Percentiles rank a stretch among this genome's conserved stretches.
These are phyloP conservation scores for Rhynchospora pubera DNA, from an alignment of 176 grass and related monocot genomes.

Conservation along the genomic window DNA sequence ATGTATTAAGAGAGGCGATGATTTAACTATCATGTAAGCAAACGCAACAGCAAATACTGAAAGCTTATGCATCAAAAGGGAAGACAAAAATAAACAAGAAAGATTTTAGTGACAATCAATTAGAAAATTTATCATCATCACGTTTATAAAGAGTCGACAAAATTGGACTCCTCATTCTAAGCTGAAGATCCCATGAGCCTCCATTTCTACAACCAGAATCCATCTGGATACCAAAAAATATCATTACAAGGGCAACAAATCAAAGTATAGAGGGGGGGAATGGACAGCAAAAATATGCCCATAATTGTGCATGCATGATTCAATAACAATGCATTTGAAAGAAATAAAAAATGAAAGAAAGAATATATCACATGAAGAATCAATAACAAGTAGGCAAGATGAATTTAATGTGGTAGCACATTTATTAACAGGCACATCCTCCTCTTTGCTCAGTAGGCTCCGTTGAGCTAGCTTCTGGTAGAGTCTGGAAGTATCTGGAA, in stretches of 20 bases:
- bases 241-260: constrained; percentile 4
- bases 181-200: background rate
- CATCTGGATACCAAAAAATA: constrained; percentile 14
- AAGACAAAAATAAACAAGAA: background rate
- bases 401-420: constrained; percentile 15
- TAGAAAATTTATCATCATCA: background rate
- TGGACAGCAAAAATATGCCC: constrained; percentile 24
- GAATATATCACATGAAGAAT: constrained; percentile 21
- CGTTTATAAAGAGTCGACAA: background rate
- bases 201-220: constrained; percentile 14
- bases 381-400: background rate
- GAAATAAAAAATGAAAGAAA: background rate
- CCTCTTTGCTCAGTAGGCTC: constrained; percentile 36
- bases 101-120: background rate
- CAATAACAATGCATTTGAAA: constrained; percentile 13
- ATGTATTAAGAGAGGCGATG: background rate
- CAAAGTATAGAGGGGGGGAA: background rate
- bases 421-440: constrained; percentile 71
- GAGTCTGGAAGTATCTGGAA: constrained; percentile 65
- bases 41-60: background rate
- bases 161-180: constrained; percentile 8
- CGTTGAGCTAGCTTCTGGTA: constrained; percentile 42
- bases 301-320: constrained; percentile 20
- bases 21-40: background rate
- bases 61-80: background rate